phyloP scores from a whole-genome alignment of 441 rosid species.

The Breynia disticha region DNA sequence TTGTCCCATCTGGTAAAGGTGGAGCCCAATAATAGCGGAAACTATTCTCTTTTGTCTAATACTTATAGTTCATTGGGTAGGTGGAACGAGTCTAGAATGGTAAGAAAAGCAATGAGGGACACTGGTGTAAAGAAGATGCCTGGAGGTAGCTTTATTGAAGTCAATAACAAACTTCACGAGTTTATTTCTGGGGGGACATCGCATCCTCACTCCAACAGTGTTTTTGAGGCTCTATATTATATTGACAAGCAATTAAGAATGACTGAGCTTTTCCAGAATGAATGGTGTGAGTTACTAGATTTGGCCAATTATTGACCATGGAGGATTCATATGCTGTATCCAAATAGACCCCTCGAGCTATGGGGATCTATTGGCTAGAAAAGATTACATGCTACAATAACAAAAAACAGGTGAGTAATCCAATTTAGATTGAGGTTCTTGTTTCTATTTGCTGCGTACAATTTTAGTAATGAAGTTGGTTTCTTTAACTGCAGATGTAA shows the following conservation, averaged over 20 bases:
- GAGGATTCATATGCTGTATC: too few relatives aligned
- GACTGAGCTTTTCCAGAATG: constrained; percentile 15
- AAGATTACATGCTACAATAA: too few relatives aligned
- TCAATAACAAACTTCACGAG: constrained; percentile 35
- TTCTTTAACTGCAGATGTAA: background rate
- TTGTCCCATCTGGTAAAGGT: constrained; percentile 37
- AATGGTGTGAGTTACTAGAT: constrained; percentile 15
- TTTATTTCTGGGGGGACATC: constrained; percentile 48
- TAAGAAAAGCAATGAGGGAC: constrained; percentile 55
- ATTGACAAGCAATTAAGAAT: constrained; percentile 30
- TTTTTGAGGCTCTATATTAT: constrained; percentile 22
- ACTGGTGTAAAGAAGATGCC: constrained; percentile 44
- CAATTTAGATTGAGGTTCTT: too few relatives aligned
- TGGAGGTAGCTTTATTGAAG: constrained; percentile 57
- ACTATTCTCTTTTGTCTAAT: constrained; percentile 50
- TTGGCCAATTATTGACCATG: constrained; percentile 1
- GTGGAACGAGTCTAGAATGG: constrained; percentile 48
- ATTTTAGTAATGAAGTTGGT: background rate
- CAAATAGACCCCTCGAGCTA: too few relatives aligned
- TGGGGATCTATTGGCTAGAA: too few relatives aligned
- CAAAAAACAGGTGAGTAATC: too few relatives aligned
- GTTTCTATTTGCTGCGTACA: too few relatives aligned
- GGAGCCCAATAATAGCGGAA: constrained; percentile 71
- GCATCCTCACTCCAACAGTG: constrained; percentile 31
- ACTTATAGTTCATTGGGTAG: constrained; percentile 42